These are phyloP conservation scores for Plectranthus barbatus DNA, from an alignment of 257 asterid genomes.

Conservation along the genomic window DNA sequence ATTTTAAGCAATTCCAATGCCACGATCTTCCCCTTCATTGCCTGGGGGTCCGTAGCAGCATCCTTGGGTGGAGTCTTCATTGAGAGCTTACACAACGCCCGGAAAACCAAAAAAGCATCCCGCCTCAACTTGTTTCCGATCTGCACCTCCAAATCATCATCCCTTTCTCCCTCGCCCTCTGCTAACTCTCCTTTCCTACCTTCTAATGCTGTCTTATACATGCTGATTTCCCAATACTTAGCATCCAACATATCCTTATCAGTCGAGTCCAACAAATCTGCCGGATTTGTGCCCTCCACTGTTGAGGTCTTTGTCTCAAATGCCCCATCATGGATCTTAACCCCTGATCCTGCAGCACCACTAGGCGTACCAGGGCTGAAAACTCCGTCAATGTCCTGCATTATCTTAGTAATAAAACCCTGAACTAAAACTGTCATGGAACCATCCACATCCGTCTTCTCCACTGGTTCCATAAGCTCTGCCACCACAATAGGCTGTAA, in stretches of 20 bases:
- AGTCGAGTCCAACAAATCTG: conserved; percentile 93
- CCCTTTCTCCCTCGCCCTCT: conserved; percentile 87
- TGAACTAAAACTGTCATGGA: conserved; percentile 83
- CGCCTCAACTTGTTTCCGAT: conserved; percentile 92
- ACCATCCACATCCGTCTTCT: conserved; percentile 76
- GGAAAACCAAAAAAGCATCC: conserved; percentile 91
- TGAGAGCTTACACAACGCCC: conserved; percentile 92
- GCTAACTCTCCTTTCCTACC: conserved; percentile 96
- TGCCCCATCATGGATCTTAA: conserved; percentile 86
- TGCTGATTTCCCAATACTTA: conserved; percentile 98
- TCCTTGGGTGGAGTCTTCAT: conserved; percentile 99
- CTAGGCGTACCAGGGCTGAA: conserved; percentile 65
- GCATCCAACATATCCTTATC: conserved; percentile 99
- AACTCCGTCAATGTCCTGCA: conserved; percentile 94
- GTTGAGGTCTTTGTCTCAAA: conserved; percentile 90
- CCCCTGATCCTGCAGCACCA: conserved; percentile 28
- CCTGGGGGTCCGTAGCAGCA: conserved; percentile 75
- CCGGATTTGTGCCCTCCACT: conserved; percentile 93
- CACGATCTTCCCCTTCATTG: conserved; percentile 93
- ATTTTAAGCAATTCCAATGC: conserved; percentile 96
- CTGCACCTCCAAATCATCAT: conserved; percentile 94
- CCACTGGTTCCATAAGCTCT: conserved; percentile 82
- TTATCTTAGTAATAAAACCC: conserved; percentile 78
- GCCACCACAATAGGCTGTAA: conserved; percentile 96
- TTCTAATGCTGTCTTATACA: conserved; percentile 95